Evolutionary conservation across 257 asterid genomes (phyloP).

Genomic region (Agastache rugosa): DNA sequence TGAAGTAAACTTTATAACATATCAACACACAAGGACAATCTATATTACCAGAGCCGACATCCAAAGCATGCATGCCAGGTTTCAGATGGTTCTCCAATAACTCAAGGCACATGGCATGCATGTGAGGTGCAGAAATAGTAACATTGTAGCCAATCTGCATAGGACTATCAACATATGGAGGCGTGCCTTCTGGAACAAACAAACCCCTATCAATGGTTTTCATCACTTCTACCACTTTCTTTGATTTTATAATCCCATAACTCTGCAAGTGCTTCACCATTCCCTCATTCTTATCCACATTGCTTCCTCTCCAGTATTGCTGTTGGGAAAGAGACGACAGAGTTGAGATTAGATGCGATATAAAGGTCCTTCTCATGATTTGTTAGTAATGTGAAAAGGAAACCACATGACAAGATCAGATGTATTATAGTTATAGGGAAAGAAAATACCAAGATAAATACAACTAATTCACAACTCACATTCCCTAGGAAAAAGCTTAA

Average conservation of each 20-base stretch:
- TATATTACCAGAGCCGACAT: conserved; percentile 86
- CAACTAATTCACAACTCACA: conserved; percentile 5
- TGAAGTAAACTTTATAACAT: background rate
- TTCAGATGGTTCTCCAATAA: conserved; percentile 73
- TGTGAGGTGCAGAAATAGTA: conserved; percentile 96
- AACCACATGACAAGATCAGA: conserved; percentile 25
- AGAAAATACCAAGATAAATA: background rate
- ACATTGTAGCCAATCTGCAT: conserved; percentile 89
- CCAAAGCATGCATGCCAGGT: conserved; percentile 93
- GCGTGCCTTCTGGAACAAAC: conserved; percentile 82
- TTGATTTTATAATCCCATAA: conserved; percentile 62
- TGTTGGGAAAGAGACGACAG: conserved; percentile 49
- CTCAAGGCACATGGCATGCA: conserved; percentile 94
- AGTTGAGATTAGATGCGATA: conserved; percentile 44
- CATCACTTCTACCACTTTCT: conserved; percentile 74
- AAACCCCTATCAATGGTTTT: conserved; percentile 76
- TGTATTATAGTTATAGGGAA: background rate
- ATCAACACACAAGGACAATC: background rate
- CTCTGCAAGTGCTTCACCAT: conserved; percentile 70
- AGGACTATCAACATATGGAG: conserved; percentile 81
- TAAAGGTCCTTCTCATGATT: conserved; percentile 43
- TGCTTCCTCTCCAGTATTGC: conserved; percentile 59
- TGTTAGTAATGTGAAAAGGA: conserved; percentile 26
- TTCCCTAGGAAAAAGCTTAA: background rate
- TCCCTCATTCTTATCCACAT: conserved; percentile 51